A percentile compares a stretch with the other conserved stretches of the same genome.
phyloP scores from a whole-genome alignment of 495 filamentous ascomycete species.

The Xylaria cubensis region DNA sequence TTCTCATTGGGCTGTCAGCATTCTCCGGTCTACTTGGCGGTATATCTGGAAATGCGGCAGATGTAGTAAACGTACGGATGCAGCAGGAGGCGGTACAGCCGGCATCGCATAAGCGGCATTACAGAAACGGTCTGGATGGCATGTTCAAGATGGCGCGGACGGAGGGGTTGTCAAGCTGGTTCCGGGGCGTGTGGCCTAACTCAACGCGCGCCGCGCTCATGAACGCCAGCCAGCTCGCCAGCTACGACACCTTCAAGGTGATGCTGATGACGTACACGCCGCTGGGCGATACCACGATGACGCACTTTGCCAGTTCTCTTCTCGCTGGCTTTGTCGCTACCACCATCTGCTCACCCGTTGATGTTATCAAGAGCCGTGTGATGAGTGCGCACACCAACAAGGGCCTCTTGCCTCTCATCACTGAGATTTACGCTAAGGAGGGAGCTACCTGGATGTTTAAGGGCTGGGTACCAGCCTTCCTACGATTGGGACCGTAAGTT shows the following conservation, averaged over 20 bases:
- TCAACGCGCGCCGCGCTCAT: conserved; percentile 88
- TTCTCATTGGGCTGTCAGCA: conserved; percentile 80
- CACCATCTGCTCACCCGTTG: conserved; percentile 92
- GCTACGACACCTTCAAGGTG: conserved; percentile 90
- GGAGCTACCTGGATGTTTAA: conserved; percentile 91
- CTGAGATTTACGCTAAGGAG: conserved; percentile 76
- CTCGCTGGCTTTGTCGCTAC: conserved; percentile 93
- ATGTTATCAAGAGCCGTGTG: conserved; percentile 95
- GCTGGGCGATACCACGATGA: conserved; percentile 77
- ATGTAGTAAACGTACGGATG: conserved; percentile 98
- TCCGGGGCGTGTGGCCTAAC: conserved; percentile 92
- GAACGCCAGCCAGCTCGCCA: conserved; percentile 89
- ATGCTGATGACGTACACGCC: conserved; percentile 69
- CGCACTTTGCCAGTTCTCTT: conserved; percentile 87
- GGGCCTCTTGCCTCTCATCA: conserved; percentile 63
- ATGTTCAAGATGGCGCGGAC: conserved; percentile 80
- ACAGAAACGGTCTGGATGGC: conserved; percentile 87
- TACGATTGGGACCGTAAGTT: conserved; percentile 75
- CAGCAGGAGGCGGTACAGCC: conserved; percentile 91
- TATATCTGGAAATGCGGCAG: conserved; percentile 89
- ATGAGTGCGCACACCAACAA: conserved; percentile 77
- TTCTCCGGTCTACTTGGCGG: conserved; percentile 89
- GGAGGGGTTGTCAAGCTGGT: conserved; percentile 75
- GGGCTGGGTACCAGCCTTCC: conserved; percentile 97
- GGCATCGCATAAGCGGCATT: conserved; percentile 75